Conservation (phyloP, 208 protist species). For the Strigomonas galati region DNA sequence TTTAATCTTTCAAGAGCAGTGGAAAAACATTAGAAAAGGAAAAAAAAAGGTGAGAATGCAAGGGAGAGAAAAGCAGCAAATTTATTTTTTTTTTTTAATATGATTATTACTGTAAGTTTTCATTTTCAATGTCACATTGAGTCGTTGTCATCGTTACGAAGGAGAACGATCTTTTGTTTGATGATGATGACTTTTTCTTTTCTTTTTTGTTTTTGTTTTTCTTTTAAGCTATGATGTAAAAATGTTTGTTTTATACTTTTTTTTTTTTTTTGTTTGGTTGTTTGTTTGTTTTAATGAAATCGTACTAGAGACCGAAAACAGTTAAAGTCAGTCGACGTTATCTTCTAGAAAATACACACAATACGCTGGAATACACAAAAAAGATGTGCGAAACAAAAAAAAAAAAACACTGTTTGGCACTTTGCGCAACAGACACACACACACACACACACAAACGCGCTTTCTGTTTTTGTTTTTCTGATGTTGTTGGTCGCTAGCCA, state of each 20-base stretch:
- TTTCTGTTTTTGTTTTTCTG: background rate
- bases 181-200: background rate
- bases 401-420: background rate
- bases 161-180: too few relatives aligned
- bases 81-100: background rate
- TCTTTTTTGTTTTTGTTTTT: background rate
- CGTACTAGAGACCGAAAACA: background rate
- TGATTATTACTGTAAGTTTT: background rate
- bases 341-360: background rate
- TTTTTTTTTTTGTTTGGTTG: background rate
- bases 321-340: background rate
- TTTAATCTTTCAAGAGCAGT: too few relatives aligned
- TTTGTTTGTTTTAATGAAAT: background rate
- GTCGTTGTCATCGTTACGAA: too few relatives aligned
- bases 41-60: background rate
- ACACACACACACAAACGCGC: too few relatives aligned
- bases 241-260: background rate
- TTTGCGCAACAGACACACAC: too few relatives aligned
- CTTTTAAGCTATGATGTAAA: too few relatives aligned
- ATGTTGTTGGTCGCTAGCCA: background rate
- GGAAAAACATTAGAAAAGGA: background rate
- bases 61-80: too few relatives aligned
- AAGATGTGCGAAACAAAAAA: background rate
- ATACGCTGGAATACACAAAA: background rate
- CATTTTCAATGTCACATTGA: too few relatives aligned